Evolutionary conservation across 345 rosid genomes (phyloP).

Genomic region (thale cress (Arabidopsis thaliana)): TAIR10.1 NC_003076.8:22742001-22742500

Average conservation of each 20-base stretch:
- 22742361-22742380: background rate
- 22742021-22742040: conserved; percentile 36
- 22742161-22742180: conserved; percentile 21
- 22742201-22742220: conserved; percentile 3
- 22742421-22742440: background rate
- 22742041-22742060: conserved; percentile 35
- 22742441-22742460: background rate
- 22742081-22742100: background rate
- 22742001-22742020: conserved; percentile 40
- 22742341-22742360: conserved; percentile 22
- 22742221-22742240: conserved; percentile 23
- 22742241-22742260: background rate
- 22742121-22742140: conserved; percentile 14
- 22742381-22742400: background rate
- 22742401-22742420: background rate
- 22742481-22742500: background rate
- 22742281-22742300: background rate
- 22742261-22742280: background rate
- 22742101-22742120: conserved; percentile 1
- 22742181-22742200: background rate
- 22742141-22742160: conserved; percentile 37
- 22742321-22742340: conserved; percentile 18
- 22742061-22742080: conserved; percentile 29
- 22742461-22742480: conserved; percentile 6
- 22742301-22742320: conserved; percentile 19